Evolutionary conservation across 2,329 filamentous ascomycete species (phyloP), one percentile per base, ranked within the genome.

Genomic region (Verticillium zaregamsianum): DNA sequence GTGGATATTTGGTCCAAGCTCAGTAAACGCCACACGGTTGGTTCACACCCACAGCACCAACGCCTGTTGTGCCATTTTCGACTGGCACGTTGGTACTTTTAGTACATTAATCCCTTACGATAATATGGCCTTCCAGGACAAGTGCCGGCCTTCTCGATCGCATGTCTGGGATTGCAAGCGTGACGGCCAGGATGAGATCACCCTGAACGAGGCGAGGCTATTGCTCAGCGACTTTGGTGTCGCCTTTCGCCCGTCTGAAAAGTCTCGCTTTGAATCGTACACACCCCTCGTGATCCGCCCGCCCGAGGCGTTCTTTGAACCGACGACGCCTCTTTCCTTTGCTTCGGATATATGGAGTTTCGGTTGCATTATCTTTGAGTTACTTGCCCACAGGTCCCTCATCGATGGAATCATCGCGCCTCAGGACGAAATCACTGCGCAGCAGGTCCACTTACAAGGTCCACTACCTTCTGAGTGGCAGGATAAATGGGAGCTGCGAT

Each of bases 291-390:
- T 5, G n/a, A 62, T 69, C 49, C 70, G 70, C 2, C 71, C 74
- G 6, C 76, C 75, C 0, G 77, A 79, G 66, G 66, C 66, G 20
- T 65, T 66, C 17, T 79, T 79, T 59, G 71, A 76, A 32, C 61
- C 60, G 8, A 62, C 59, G 12, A 70, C 49, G 9, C 68, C 74
- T 9, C 68, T 77, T 3, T 69, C 70, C 2, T 73, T 73, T 35
- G 28, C 68, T 20, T 72, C 74, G 20, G 95, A 99, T 73, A 99
- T 99, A 67, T 99, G 95, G 95, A 95, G 91, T 56, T 84, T 99
- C 32, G 95, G 95, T 5, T 99, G 95, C 72, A 95, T 99, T 54
- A 95, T 99, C 57, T 81, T 99, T 33, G 95, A 99, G 78, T 98
- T 99, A 95, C 97, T 99, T 78, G 93, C 93, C 3, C n/a, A 28